phyloP scores from a whole-genome alignment of 2,329 filamentous ascomycete species.

The Teratosphaeria destructans region DNA sequence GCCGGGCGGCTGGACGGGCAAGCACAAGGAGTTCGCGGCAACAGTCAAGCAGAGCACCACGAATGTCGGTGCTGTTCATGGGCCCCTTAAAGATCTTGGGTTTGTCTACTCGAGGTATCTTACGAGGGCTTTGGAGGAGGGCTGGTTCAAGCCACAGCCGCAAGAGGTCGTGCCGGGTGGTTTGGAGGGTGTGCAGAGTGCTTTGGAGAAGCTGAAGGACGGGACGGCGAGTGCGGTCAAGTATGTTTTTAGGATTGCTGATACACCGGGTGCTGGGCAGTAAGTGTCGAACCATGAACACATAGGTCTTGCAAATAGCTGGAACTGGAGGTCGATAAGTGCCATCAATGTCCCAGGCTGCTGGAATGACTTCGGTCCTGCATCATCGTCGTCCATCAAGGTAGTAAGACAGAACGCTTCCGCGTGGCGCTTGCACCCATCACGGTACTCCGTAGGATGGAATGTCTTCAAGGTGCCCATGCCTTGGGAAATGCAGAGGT shows the following conservation, averaged over 20 bases:
- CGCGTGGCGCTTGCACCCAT: neutral
- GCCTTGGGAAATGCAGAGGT: neutral
- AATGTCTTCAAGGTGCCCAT: neutral
- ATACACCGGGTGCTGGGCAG: slow-evolving; percentile 28
- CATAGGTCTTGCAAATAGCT: neutral
- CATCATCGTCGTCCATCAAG: neutral
- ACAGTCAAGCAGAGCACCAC: slow-evolving; percentile 30
- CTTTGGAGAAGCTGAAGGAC: slow-evolving; percentile 44
- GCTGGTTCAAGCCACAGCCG: slow-evolving; percentile 27
- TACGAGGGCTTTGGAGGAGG: slow-evolving; percentile 23
- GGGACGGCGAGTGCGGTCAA: slow-evolving; percentile 55
- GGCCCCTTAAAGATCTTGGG: slow-evolving; percentile 26
- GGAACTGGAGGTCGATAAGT: neutral
- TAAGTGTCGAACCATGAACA: neutral
- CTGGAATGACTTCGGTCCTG: neutral
- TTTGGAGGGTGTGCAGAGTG: slow-evolving; percentile 43
- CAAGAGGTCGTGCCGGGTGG: slow-evolving; percentile 45
- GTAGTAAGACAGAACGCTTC: neutral
- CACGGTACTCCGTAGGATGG: neutral
- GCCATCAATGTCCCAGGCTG: neutral
- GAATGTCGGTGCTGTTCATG: slow-evolving; percentile 23
- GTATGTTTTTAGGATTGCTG: slow-evolving; percentile 49
- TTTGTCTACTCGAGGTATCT: slow-evolving; percentile 24
- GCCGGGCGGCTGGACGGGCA: slow-evolving; percentile 9
- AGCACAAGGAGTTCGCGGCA: slow-evolving; percentile 11